Evolutionary conservation across 345 rosid genomes (phyloP), one percentile per base, ranked within the genome.

Genomic region (Conringia planisiliqua): DNA sequence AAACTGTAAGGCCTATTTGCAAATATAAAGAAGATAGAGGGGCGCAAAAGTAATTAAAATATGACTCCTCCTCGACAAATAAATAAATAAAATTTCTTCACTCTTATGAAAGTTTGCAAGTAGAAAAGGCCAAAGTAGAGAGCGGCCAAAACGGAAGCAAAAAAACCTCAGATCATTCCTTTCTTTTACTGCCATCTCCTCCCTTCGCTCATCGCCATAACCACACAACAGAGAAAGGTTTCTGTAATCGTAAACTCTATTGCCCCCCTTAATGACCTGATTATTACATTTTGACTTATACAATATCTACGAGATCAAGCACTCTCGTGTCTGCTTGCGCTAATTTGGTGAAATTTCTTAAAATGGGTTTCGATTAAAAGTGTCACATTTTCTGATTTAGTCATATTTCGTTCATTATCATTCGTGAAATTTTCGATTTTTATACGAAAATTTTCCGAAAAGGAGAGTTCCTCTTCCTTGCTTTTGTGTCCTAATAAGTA

Each of bases 101-200:
- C 17, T 35, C 6, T 27, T 18, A 33, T 20, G 54, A 40, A 72
- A 56, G 12, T 59, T 50, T 48, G 75, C 22, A 62, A 68, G 61
- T 35, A 57, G 71, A 77, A 77, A 70, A 77, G 55, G 76, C 76
- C 71, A 77, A 77, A 70, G 18, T 39, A 70, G 76, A 77, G 67
- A 64, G 80, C 80, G 71, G 60, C 59, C 72, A 77, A 77, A 77
- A 70, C 75, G 80, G 80, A 77, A 70, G 71, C 66, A 40, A 47
- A 77, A 44, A 55, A 76, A 33, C 39, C 70, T 62, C 65, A 69
- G 2, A 22, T 62, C 40, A 76, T 69, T 76, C 68, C 33, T 58
- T 66, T 50, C 35, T 6, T 57, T 54, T 32, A 10, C 38, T 74
- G 46, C 59, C 72, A 38, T 67, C 78, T 75, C 52, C 68, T 48